Conservation (phyloP, 176 grass and related monocot genomes). For the Cenchrus americanus region DNA sequence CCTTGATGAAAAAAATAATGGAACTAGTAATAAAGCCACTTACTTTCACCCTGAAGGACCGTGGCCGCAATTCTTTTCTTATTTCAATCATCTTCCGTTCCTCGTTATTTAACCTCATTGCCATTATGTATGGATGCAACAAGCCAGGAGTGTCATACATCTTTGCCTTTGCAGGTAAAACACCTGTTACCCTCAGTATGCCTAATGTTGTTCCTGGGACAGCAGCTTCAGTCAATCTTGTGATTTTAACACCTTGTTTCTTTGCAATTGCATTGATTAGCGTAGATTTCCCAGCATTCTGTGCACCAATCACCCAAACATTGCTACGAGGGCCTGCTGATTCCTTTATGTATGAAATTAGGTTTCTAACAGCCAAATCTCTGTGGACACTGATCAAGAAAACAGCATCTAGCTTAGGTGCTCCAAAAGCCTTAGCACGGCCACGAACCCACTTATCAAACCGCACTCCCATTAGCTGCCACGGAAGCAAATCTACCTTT, state of each 20-base stretch:
- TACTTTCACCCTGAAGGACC: constrained; percentile 84
- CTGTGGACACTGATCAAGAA: constrained; percentile 79
- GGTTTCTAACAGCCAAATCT: constrained; percentile 85
- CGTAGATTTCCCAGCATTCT: constrained; percentile 97
- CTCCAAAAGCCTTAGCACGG: constrained; percentile 78
- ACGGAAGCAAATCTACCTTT: constrained; percentile 83
- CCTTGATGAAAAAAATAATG: constrained; percentile 29
- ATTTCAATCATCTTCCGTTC: constrained; percentile 27
- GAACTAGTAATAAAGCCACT: constrained; percentile 29
- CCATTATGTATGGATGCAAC: constrained; percentile 81
- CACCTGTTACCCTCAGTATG: constrained; percentile 75
- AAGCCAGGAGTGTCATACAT: constrained; percentile 97
- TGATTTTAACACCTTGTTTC: constrained; percentile 74
- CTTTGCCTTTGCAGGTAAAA: constrained; percentile 94
- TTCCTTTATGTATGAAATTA: constrained; percentile 81
- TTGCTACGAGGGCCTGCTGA: constrained; percentile 83
- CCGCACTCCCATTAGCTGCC: constrained; percentile 74
- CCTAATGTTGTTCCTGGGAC: constrained; percentile 90
- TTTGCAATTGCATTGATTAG: constrained; percentile 93
- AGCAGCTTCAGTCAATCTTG: constrained; percentile 80
- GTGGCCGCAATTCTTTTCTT: constrained; percentile 24
- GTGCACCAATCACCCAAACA: constrained; percentile 94
- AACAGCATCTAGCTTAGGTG: constrained; percentile 79
- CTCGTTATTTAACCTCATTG: constrained; percentile 73
- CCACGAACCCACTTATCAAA: constrained; percentile 82